phyloP scores from a whole-genome alignment of 2,329 filamentous ascomycete genomes.

The Seiridium unicorne region DNA sequence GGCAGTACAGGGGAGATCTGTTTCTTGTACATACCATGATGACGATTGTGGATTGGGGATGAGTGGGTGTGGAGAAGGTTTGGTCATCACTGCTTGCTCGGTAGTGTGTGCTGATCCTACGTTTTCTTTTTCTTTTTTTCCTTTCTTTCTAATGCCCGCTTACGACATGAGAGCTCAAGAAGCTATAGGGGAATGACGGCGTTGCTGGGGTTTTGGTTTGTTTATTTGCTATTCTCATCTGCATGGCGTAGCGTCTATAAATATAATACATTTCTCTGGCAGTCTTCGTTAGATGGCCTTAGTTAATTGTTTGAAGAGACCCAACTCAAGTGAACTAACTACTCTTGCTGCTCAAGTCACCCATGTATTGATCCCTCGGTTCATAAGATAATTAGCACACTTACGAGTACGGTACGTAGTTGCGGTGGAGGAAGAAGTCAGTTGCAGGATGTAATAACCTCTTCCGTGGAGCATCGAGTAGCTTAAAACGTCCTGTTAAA shows the following conservation, averaged over 20 bases:
- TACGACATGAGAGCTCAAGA: neutral
- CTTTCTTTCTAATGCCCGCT: conserved; percentile 3
- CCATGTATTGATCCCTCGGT: no score
- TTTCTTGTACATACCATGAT: neutral
- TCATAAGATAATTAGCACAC: no score
- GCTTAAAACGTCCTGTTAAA: no score
- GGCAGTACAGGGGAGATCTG: neutral
- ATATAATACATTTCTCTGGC: neutral
- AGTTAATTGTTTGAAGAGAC: no score
- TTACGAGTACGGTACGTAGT: no score
- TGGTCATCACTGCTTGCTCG: neutral
- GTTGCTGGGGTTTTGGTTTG: conserved; percentile 1
- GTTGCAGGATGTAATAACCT: no score
- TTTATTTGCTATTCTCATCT: neutral
- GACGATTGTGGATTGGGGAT: neutral
- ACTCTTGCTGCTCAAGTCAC: no score
- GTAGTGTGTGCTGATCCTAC: neutral
- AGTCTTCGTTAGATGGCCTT: neutral
- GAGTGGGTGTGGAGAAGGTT: neutral
- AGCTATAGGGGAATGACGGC: neutral
- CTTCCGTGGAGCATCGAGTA: no score
- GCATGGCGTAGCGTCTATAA: conserved; percentile 3
- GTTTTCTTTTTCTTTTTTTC: neutral
- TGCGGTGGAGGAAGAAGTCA: no score
- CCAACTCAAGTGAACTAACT: no score